Conservation (phyloP, 768 basidiomycete species). For the Crucibulum laeve region DNA sequence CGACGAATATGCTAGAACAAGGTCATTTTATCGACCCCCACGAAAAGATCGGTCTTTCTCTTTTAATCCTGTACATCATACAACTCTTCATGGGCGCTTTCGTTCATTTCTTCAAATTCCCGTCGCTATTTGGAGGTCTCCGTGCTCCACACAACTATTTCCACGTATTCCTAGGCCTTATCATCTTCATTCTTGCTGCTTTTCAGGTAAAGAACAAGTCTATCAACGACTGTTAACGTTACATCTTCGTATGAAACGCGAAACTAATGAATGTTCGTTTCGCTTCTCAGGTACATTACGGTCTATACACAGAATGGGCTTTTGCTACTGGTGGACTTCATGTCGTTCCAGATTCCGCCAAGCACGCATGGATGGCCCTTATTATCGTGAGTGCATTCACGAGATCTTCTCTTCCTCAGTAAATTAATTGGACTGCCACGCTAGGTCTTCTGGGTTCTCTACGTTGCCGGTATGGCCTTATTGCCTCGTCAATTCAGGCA, state of each 20-base stretch:
- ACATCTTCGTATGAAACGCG: not conserved
- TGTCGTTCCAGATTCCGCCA: slow-evolving; percentile 30
- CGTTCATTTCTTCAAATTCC: slow-evolving; percentile 51
- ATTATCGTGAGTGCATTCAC: slow-evolving; percentile 26
- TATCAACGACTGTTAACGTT: not conserved
- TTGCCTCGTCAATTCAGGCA: slow-evolving; percentile 42
- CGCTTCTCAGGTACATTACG: slow-evolving; percentile 39
- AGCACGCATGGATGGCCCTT: slow-evolving; percentile 43
- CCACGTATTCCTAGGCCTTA: slow-evolving; percentile 50
- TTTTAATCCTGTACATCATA: slow-evolving; percentile 49
- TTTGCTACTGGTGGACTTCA: slow-evolving; percentile 27
- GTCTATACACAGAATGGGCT: slow-evolving; percentile 43
- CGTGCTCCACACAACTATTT: slow-evolving; percentile 51
- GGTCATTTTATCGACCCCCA: slow-evolving; percentile 38
- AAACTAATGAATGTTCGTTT: slow-evolving; percentile 6
- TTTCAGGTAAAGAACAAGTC: slow-evolving; percentile 33
- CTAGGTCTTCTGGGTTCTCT: slow-evolving; percentile 46
- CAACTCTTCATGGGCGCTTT: slow-evolving; percentile 45
- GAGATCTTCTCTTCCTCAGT: not conserved
- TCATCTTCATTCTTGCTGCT: slow-evolving; percentile 49
- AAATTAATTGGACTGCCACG: slow-evolving; percentile 2
- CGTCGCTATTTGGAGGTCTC: slow-evolving; percentile 26
- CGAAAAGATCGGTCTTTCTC: slow-evolving; percentile 46
- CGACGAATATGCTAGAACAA: slow-evolving; percentile 23
- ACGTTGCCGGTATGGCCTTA: slow-evolving; percentile 33